These are phyloP conservation scores for Eucalyptus regnans DNA, from an alignment of 345 rosid species.

Conservation along the genomic window DNA sequence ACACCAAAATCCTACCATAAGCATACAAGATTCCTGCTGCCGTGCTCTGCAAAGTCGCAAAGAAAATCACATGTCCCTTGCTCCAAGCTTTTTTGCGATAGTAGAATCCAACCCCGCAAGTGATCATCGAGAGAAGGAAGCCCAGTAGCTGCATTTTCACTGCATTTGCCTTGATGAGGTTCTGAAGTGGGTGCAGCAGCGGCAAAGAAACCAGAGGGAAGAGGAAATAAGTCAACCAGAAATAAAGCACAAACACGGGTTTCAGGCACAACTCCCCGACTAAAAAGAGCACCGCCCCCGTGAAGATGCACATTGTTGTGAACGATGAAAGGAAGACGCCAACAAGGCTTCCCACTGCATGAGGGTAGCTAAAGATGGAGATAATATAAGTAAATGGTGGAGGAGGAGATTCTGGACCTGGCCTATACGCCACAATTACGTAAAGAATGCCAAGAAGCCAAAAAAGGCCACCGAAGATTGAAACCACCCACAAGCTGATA, in stretches of 20 bases:
- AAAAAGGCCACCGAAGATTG: constrained; percentile 47
- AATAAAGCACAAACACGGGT: constrained; percentile 19
- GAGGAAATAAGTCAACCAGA: constrained; percentile 39
- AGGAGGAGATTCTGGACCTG: constrained; percentile 2
- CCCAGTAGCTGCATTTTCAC: constrained; percentile 48
- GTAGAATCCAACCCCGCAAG: constrained; percentile 32
- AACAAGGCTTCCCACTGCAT: constrained; percentile 27
- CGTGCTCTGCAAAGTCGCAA: constrained; percentile 43
- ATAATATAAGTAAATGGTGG: constrained; percentile 9
- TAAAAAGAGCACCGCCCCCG: constrained; percentile 17
- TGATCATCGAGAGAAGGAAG: constrained; percentile 21
- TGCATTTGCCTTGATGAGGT: constrained; percentile 12
- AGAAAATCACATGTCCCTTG: constrained; percentile 13
- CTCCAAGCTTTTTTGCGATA: constrained; percentile 22
- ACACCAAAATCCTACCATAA: constrained; percentile 28
- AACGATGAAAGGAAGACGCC: constrained; percentile 33
- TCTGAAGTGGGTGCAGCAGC: constrained; percentile 32
- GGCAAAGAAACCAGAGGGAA: constrained; percentile 36
- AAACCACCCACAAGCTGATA: constrained; percentile 46
- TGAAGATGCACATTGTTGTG: constrained; percentile 51
- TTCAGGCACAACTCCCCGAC: constrained; percentile 36
- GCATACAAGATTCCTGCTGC: constrained; percentile 35
- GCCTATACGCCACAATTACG: constrained; percentile 5
- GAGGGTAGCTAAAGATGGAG: constrained; percentile 28
- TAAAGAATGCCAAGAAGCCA: constrained; percentile 41